Conservation (phyloP, 768 basidiomycete genomes). For the Terana coerulea region DNA sequence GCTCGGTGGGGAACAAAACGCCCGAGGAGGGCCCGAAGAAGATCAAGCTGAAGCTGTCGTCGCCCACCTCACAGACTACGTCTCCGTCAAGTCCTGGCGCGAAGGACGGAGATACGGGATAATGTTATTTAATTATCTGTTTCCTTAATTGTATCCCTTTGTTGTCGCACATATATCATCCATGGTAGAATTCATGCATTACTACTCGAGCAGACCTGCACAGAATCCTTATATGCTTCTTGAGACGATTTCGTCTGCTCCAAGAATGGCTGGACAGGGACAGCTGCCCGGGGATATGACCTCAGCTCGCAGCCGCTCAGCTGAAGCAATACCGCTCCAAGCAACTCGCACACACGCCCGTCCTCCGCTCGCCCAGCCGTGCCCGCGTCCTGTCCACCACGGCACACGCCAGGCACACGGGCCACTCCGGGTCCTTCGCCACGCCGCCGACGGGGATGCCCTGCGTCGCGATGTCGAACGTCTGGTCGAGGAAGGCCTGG, state of each 20-base stretch:
- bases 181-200: no score
- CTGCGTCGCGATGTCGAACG: constrained; percentile 40
- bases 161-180: no score
- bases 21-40: constrained; percentile 65
- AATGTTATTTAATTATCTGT: no score
- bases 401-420: constrained; percentile 69
- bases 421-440: constrained; percentile 45
- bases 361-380: constrained; percentile 14
- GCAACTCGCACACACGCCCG: constrained; percentile 24
- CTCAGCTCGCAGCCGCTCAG: no score
- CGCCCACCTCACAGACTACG: constrained; percentile 35
- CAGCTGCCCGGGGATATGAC: no score
- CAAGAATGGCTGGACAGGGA: no score
- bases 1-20: constrained; percentile 19
- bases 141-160: no score
- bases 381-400: constrained; percentile 40
- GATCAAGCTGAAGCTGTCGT: constrained; percentile 64
- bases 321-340: constrained; percentile 30
- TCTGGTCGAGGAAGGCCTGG: constrained; percentile 44
- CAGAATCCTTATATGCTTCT: no score
- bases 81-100: constrained; percentile 58
- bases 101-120: constrained; percentile 77
- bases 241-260: no score
- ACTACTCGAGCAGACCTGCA: no score
- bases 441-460: constrained; percentile 32